Percentiles rank a stretch among this genome's conserved stretches.
Evolutionary conservation across 2,329 filamentous ascomycete genomes (phyloP).

Genomic region (Pezicula radicicola): DNA sequence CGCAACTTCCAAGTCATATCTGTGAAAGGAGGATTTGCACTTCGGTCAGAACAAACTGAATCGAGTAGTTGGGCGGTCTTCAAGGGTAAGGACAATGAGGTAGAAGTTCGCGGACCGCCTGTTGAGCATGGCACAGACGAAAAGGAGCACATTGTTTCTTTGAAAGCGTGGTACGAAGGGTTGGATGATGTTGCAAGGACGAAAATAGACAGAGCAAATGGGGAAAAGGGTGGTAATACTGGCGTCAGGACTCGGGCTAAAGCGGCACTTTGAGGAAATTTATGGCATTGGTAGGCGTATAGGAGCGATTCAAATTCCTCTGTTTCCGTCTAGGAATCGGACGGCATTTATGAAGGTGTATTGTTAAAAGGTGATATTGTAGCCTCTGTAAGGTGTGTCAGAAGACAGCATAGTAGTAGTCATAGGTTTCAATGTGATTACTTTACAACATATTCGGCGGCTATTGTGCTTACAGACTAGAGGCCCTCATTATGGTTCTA

Average conservation of each 20-base stretch:
- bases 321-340: no score
- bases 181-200: slow-evolving; percentile 43
- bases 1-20: slow-evolving; percentile 52
- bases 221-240: slow-evolving; percentile 12
- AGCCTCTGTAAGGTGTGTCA: no score
- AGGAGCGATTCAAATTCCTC: no score
- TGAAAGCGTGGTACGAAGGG: slow-evolving; percentile 42
- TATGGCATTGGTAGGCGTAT: no score
- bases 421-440: no score
- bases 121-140: slow-evolving; percentile 53
- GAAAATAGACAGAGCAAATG: slow-evolving; percentile 48
- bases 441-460: no score
- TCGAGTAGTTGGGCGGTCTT: slow-evolving; percentile 62
- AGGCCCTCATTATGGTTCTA: no score
- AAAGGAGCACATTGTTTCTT: slow-evolving; percentile 42
- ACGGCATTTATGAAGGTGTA: no score
- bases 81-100: slow-evolving; percentile 39
- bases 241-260: not conserved
- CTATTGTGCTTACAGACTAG: no score
- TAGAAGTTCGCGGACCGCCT: slow-evolving; percentile 55
- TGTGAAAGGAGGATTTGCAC: slow-evolving; percentile 53
- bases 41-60: slow-evolving; percentile 45
- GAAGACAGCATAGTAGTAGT: no score
- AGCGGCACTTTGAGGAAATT: not conserved
- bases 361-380: no score